phyloP scores from a whole-genome alignment of 192 early-diverging fungal species.

The Podila epigama region DNA sequence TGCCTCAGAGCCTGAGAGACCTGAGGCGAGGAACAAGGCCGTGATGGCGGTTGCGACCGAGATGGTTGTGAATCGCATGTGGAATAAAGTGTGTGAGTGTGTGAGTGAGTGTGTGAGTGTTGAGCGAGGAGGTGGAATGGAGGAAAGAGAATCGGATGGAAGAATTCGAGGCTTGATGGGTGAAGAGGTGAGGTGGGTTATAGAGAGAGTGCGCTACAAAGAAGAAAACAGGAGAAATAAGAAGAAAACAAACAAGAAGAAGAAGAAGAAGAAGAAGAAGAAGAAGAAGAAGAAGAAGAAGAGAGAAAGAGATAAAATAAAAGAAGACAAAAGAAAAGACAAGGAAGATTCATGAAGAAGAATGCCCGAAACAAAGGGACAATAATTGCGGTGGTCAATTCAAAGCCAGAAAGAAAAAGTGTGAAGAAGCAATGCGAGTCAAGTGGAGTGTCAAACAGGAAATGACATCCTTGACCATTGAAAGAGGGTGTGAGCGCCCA shows the following conservation, averaged over 20 bases:
- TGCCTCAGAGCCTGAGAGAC: constrained; percentile 5
- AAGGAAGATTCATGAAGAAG: too few relatives aligned
- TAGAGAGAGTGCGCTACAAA: background rate
- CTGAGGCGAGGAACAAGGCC: constrained; percentile 12
- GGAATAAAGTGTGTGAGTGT: background rate
- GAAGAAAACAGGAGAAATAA: background rate
- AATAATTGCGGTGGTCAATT: too few relatives aligned
- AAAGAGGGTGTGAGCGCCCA: too few relatives aligned
- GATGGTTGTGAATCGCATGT: constrained; percentile 17
- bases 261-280: background rate
- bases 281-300: background rate
- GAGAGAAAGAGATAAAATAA: background rate
- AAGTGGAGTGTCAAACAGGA: too few relatives aligned
- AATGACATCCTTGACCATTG: too few relatives aligned
- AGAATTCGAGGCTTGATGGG: background rate
- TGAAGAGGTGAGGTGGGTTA: background rate
- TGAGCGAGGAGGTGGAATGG: background rate
- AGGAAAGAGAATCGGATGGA: background rate
- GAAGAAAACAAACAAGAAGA: background rate
- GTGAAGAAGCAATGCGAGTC: too few relatives aligned
- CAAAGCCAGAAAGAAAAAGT: too few relatives aligned
- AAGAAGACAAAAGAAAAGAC: background rate
- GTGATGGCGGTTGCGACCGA: constrained; percentile 9
- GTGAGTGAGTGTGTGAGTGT: background rate
- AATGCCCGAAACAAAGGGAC: too few relatives aligned